phyloP scores from a whole-genome alignment of 345 rosid species.

The Cochlearia excelsa region DNA sequence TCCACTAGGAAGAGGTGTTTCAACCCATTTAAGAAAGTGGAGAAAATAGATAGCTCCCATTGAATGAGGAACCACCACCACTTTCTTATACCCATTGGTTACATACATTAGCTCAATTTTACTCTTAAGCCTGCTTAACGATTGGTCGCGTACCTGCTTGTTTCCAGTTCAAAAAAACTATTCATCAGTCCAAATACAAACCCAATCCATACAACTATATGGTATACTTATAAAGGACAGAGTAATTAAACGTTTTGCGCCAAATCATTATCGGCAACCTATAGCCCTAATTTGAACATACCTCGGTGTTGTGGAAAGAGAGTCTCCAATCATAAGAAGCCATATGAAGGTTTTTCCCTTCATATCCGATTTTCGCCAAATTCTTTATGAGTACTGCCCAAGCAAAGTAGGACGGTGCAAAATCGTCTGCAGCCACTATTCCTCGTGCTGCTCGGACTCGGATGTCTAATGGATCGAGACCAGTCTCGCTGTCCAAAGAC shows the following conservation, averaged over 20 bases:
- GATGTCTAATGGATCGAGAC: conserved; percentile 71
- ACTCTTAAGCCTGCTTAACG: conserved; percentile 75
- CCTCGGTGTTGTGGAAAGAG: conserved; percentile 70
- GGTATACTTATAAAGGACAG: too few relatives aligned
- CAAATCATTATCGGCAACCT: too few relatives aligned
- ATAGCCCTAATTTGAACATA: conserved; percentile 3
- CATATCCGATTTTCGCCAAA: conserved; percentile 76
- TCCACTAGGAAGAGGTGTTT: conserved; percentile 56
- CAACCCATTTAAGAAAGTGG: conserved; percentile 85
- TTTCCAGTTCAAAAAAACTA: conserved; percentile 23
- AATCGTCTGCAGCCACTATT: conserved; percentile 58
- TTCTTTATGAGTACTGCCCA: conserved; percentile 78
- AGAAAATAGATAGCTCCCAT: conserved; percentile 76
- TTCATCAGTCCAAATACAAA: not conserved
- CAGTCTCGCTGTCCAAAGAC: conserved; percentile 65
- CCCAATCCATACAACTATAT: too few relatives aligned
- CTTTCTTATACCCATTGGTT: conserved; percentile 60
- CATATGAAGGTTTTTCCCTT: conserved; percentile 66
- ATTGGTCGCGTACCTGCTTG: conserved; percentile 61
- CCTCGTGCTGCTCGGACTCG: conserved; percentile 62
- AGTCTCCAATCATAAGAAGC: conserved; percentile 70
- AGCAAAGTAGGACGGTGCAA: conserved; percentile 57
- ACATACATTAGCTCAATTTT: conserved; percentile 64
- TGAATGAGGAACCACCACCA: conserved; percentile 80
- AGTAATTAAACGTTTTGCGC: too few relatives aligned